A percentile compares a stretch with the other conserved stretches of the same genome.
phyloP scores from a whole-genome alignment of 2,329 filamentous ascomycete genomes.

The Metarhizium sp. region DNA sequence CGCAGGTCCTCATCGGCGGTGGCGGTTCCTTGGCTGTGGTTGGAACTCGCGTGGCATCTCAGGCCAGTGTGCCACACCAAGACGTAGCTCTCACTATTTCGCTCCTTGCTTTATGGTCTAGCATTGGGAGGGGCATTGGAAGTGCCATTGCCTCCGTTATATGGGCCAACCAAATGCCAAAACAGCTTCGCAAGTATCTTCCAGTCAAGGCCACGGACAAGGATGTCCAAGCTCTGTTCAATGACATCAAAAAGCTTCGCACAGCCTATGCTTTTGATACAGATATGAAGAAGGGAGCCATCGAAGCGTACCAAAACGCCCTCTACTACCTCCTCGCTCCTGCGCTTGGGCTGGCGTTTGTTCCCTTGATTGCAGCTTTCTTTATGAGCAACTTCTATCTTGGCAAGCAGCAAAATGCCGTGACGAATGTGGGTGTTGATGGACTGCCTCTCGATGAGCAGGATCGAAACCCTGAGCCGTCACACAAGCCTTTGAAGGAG shows the following conservation, averaged over 20 bases:
- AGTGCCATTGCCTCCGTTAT: constrained; percentile 24
- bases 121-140: constrained; percentile 25
- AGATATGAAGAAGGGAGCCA: neutral
- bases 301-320: neutral
- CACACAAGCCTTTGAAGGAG: neutral
- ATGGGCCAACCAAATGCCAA: constrained; percentile 23
- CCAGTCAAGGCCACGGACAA: constrained; percentile 13
- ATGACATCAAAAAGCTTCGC: constrained; percentile 16
- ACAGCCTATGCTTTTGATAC: neutral
- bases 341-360: neutral
- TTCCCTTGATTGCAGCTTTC: neutral
- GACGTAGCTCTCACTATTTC: constrained; percentile 25
- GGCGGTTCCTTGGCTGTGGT: constrained; percentile 26
- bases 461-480: neutral
- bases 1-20: constrained; percentile 25
- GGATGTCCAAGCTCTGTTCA: constrained; percentile 18
- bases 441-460: neutral
- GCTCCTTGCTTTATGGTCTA: constrained; percentile 25
- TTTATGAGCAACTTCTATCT: neutral
- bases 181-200: constrained; percentile 14
- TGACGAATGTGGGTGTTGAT: neutral
- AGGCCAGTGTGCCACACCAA: constrained; percentile 29
- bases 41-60: constrained; percentile 25
- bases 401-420: neutral
- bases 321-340: neutral